phyloP scores from a whole-genome alignment of 176 grass and related monocot genomes.

The Eleusine indica region DNA sequence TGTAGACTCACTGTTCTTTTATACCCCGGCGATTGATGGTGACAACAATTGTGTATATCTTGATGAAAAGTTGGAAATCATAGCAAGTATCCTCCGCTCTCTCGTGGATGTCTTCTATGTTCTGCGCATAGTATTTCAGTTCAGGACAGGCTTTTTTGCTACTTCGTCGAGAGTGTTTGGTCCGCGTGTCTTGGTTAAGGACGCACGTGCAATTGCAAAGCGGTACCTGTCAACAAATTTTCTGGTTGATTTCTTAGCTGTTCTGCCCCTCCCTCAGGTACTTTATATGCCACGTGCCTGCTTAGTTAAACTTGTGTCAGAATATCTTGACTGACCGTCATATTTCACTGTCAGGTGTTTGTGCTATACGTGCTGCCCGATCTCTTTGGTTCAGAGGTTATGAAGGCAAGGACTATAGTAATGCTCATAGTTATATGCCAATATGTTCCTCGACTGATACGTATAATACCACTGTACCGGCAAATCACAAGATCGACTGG shows the following conservation, averaged over 20 bases:
- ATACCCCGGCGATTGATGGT: slow-evolving; percentile 65
- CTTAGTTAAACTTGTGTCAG: slow-evolving; percentile 5
- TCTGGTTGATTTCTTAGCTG: slow-evolving; percentile 53
- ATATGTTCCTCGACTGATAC: slow-evolving; percentile 81
- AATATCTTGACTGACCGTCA: background rate
- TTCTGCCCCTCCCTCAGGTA: slow-evolving; percentile 97
- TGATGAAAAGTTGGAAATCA: slow-evolving; percentile 64
- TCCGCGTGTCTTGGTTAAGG: slow-evolving; percentile 70
- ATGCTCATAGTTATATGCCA: slow-evolving; percentile 81
- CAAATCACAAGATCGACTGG: slow-evolving; percentile 94
- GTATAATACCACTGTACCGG: slow-evolving; percentile 94
- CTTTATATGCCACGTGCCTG: slow-evolving; percentile 29
- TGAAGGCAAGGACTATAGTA: slow-evolving; percentile 72
- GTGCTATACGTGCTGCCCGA: slow-evolving; percentile 74
- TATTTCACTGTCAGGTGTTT: slow-evolving; percentile 56
- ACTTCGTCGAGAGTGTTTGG: slow-evolving; percentile 90
- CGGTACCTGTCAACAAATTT: slow-evolving; percentile 53
- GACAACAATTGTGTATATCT: slow-evolving; percentile 61
- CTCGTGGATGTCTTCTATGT: slow-evolving; percentile 94
- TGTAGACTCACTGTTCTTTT: slow-evolving; percentile 91
- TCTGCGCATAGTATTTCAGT: slow-evolving; percentile 88
- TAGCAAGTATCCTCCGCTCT: slow-evolving; percentile 72
- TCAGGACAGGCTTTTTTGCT: slow-evolving; percentile 90
- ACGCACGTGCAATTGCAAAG: slow-evolving; percentile 67
- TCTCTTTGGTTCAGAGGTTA: slow-evolving; percentile 52